phyloP scores from a whole-genome alignment of 768 basidiomycete species.

The Russula ochroleuca region DNA sequence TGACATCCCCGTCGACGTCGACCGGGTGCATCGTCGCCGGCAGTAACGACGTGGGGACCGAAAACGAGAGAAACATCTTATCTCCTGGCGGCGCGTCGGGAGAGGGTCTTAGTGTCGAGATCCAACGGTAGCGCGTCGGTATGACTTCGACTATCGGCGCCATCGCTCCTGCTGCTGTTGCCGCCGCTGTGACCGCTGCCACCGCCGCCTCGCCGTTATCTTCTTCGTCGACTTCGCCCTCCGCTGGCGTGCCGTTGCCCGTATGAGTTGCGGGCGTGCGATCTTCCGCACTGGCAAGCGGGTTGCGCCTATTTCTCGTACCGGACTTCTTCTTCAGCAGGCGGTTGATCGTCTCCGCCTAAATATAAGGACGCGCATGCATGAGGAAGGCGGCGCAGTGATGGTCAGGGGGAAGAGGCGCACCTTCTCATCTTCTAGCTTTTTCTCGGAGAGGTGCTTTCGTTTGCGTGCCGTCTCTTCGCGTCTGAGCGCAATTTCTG shows the following conservation, averaged over 20 bases:
- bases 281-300: slow-evolving; percentile 45
- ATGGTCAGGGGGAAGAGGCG: slow-evolving; percentile 13
- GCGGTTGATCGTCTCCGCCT: slow-evolving; percentile 84
- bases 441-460: slow-evolving; percentile 76
- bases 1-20: slow-evolving; percentile 5
- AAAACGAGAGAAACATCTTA: slow-evolving; percentile 49
- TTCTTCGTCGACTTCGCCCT: slow-evolving; percentile 41
- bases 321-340: slow-evolving; percentile 81
- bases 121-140: slow-evolving; percentile 69
- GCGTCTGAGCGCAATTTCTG: slow-evolving; percentile 65
- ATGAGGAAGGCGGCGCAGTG: neutral
- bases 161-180: slow-evolving; percentile 16
- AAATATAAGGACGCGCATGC: neutral
- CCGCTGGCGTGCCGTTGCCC: slow-evolving; percentile 30
- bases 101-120: slow-evolving; percentile 48
- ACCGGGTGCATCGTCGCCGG: slow-evolving; percentile 17
- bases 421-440: slow-evolving; percentile 82
- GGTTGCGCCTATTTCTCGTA: slow-evolving; percentile 56
- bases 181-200: slow-evolving; percentile 32
- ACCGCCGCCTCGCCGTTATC: slow-evolving; percentile 41
- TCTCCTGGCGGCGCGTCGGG: slow-evolving; percentile 10
- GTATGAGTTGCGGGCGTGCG: slow-evolving; percentile 37
- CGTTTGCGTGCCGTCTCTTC: slow-evolving; percentile 83
- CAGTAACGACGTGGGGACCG: slow-evolving; percentile 44
- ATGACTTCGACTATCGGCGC: slow-evolving; percentile 26